Percentiles rank a stretch among this genome's conserved stretches.
phyloP scores from a whole-genome alignment of 2,329 filamentous ascomycete species.

The Cladosporium sp. region DNA sequence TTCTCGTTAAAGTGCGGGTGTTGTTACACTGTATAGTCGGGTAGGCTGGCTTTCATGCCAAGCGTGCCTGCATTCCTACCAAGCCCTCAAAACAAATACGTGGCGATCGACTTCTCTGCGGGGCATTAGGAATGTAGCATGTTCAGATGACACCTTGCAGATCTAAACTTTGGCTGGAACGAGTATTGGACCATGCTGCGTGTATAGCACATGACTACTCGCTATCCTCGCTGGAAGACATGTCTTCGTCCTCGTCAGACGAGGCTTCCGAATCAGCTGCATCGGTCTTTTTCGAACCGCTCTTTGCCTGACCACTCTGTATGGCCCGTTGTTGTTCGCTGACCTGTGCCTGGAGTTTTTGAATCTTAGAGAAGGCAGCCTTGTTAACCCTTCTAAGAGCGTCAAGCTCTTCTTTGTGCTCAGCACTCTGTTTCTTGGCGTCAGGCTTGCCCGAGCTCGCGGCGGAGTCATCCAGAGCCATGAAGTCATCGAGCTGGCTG shows the following conservation, averaged over 20 bases:
- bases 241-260: slow-evolving; percentile 8
- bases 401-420: slow-evolving; percentile 41
- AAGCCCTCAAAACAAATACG: slow-evolving; percentile 34
- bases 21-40: slow-evolving; percentile 7
- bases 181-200: not conserved
- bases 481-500: slow-evolving; percentile 38
- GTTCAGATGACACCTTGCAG: slow-evolving; percentile 12
- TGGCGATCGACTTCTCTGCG: slow-evolving; percentile 22
- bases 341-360: slow-evolving; percentile 44
- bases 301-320: slow-evolving; percentile 6
- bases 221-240: slow-evolving; percentile 16
- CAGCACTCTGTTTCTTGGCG: slow-evolving; percentile 32
- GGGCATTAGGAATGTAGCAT: slow-evolving; percentile 30
- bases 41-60: not conserved
- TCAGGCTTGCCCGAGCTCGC: slow-evolving; percentile 12
- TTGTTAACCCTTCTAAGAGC: slow-evolving; percentile 48
- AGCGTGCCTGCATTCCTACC: slow-evolving; percentile 29
- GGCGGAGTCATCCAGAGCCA: slow-evolving; percentile 35
- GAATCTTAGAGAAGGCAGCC: slow-evolving; percentile 47
- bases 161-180: not conserved
- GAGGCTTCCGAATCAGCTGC: slow-evolving; percentile 8
- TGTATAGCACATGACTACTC: not conserved
- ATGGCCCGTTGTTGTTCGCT: slow-evolving; percentile 26
- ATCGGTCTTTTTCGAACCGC: slow-evolving; percentile 16
- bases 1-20: not conserved